Base-by-base conservation (phyloP, 805 yeast genomes). In the Myxozyma monticola region DNA sequence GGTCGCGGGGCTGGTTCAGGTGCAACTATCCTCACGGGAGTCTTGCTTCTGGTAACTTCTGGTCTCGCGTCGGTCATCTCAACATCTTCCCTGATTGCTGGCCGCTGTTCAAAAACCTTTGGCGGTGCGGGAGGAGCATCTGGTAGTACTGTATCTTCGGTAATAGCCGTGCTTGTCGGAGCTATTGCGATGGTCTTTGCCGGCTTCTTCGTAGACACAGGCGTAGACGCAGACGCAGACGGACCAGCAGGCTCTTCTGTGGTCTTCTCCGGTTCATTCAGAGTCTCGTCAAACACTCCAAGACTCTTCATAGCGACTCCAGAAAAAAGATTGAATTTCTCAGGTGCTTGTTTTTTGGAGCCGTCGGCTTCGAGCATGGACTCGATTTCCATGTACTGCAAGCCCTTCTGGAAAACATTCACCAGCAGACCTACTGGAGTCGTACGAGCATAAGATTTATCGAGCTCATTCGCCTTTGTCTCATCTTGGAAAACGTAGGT, bases 351-450 rank as follows among this genome's bases (percentile, higher is more conserved):
- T 18, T 30, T 42, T 26, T 34, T 37, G 15, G 42, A 31, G 22
- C 57, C 58, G 21, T 51, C 43, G 14, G 53, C 43, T 10, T 42
- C 49, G 28, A 54, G 26, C 31, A 33, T 25, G n/a, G 52, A 96
- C 62, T 87, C 90, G 17, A 84, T 79, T 54, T 86, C 80, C n/a
- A 82, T 71, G 64, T 83, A 87, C 40, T 89, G 74, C 15, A 90
- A 79, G 1, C 98, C 98, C 65, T 82, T 85, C 61, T 91, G 97
- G 0, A 91, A 83, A 37, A 91, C 70, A 62, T 80, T 79, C 10
- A 91, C 95, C 26, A 91, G 71, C 59, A 86, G 79, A 0, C 97
- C 97, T 2, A 85, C 74, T n/a, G 88, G 85, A 18, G 87, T 78
- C 40, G 71, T 69, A 6, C 70, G 70, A 1, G 77, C 71, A 53